Base-by-base conservation (phyloP, 164 flowering plant genomes). In the Protea cynaroides region DNA sequence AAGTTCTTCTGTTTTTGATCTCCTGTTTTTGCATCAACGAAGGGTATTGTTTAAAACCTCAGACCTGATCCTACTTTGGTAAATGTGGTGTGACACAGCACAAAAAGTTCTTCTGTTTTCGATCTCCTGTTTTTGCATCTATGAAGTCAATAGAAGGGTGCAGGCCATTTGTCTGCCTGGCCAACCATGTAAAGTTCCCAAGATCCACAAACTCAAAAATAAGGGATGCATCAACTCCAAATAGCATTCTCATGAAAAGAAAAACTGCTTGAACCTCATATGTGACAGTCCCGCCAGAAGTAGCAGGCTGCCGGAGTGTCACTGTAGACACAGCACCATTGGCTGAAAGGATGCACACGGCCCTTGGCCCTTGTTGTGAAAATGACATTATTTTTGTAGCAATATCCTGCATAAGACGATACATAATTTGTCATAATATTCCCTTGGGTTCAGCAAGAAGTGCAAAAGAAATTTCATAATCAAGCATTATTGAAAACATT, bases 251-350 rank as follows among this genome's bases (percentile, higher is more conserved):
- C n/a, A 22, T 14, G 11, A 22, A 40, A 2, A 40, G 8, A 11
- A 17, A 25, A 25, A 55, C 23, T 36, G 43, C 54, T 51, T 61
- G 37, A 25, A 92, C 98, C 95, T 89, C 98, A 67, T 86, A 92
- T 68, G 98, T 92, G 58, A 92, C 82, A 14, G 83, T 76, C 74
- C 96, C 90, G 60, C 88, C 86, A 58, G 98, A 84, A 53, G 83
- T 70, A 56, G 94, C 81, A 59, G 94, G 86, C 69, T 90, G 97
- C 13, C 80, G 84, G 64, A 90, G 89, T 22, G 92, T 92, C 65
- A 76, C 98, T 19, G 89, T 84, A 25, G 96, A 87, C 51, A 92
- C 84, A 59, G 91, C 79, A 67, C 97, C 97, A 71, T 74, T 85
- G 50, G 94, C 97, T 55, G 97, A 87, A 70, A 92, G 78, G 50